Evolutionary conservation across 1,139 yeast species (phyloP).

Genomic region (Debaryomyces subglobosus): DNA sequence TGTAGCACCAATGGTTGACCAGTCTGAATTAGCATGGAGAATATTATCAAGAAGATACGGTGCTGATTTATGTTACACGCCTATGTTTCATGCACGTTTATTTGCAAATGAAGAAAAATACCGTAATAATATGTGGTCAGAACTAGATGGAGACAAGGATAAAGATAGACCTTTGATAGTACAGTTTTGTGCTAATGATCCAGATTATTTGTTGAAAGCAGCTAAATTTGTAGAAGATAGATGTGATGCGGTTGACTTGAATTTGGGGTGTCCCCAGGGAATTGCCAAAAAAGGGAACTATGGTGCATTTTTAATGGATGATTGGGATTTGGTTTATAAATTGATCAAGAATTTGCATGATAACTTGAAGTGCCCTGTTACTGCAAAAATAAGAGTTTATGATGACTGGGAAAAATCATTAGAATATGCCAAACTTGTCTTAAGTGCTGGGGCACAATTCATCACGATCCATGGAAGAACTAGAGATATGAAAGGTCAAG

Average conservation of each 20-base stretch:
- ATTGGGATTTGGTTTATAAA: conserved; percentile 81
- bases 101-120: conserved; percentile 87
- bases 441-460: conserved; percentile 94
- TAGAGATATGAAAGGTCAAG: conserved; percentile 96
- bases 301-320: conserved; percentile 96
- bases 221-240: conserved; percentile 77
- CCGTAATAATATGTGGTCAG: conserved; percentile 74
- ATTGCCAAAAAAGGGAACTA: conserved; percentile 94
- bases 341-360: conserved; percentile 74
- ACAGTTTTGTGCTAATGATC: conserved; percentile 96
- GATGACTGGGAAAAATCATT: conserved; percentile 84
- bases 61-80: conserved; percentile 92
- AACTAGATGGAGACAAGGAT: conserved; percentile 68
- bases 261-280: conserved; percentile 97
- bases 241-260: conserved; percentile 95
- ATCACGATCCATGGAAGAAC: conserved; percentile 95
- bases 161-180: conserved; percentile 83
- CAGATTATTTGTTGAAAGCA: conserved; percentile 78
- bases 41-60: conserved; percentile 84
- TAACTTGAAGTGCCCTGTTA: conserved; percentile 81
- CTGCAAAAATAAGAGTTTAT: conserved; percentile 92
- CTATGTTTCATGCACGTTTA: conserved; percentile 92
- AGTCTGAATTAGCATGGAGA: conserved; percentile 95
- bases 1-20: conserved; percentile 99
- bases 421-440: conserved; percentile 87